Percentiles rank a stretch among this genome's conserved stretches.
Evolutionary conservation across 1,139 yeast species (phyloP).

Genomic region (Chernovozyma aurita): DNA sequence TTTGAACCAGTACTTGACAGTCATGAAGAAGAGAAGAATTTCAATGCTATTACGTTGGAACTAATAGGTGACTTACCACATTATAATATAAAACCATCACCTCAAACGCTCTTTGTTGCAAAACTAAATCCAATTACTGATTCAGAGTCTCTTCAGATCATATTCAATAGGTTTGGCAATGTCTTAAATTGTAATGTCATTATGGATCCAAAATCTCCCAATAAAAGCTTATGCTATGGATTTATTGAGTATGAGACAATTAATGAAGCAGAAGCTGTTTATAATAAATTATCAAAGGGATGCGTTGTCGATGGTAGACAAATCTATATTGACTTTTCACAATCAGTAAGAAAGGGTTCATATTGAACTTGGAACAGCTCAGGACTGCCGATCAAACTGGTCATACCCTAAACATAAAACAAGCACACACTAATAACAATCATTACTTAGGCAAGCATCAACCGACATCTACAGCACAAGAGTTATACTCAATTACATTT

Average conservation of each 20-base stretch:
- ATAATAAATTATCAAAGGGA: slow-evolving; percentile 49
- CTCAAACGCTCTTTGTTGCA: slow-evolving; percentile 58
- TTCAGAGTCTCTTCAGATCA: slow-evolving; percentile 47
- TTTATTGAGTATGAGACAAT: slow-evolving; percentile 52
- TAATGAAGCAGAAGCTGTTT: slow-evolving; percentile 55
- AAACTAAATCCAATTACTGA: slow-evolving; percentile 58
- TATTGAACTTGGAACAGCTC: too few relatives aligned
- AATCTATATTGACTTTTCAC: slow-evolving; percentile 66
- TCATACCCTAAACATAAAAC: too few relatives aligned
- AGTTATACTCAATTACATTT: too few relatives aligned
- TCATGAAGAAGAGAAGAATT: slow-evolving; percentile 4
- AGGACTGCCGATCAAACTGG: too few relatives aligned
- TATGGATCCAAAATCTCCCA: slow-evolving; percentile 17
- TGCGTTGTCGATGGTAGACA: slow-evolving; percentile 62
- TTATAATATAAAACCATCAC: slow-evolving; percentile 57
- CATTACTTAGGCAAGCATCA: neutral
- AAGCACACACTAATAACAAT: neutral
- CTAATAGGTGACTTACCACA: slow-evolving; percentile 62
- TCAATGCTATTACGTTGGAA: slow-evolving; percentile 59
- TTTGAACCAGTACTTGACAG: neutral
- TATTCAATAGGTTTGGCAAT: slow-evolving; percentile 58
- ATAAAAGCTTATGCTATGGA: slow-evolving; percentile 54
- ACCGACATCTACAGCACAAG: too few relatives aligned
- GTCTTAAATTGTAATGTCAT: slow-evolving; percentile 49
- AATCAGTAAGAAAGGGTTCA: slow-evolving; percentile 43